Evolutionary conservation across 805 yeast species (phyloP).

Genomic region (Zygosaccharomyces kombuchaensis): DNA sequence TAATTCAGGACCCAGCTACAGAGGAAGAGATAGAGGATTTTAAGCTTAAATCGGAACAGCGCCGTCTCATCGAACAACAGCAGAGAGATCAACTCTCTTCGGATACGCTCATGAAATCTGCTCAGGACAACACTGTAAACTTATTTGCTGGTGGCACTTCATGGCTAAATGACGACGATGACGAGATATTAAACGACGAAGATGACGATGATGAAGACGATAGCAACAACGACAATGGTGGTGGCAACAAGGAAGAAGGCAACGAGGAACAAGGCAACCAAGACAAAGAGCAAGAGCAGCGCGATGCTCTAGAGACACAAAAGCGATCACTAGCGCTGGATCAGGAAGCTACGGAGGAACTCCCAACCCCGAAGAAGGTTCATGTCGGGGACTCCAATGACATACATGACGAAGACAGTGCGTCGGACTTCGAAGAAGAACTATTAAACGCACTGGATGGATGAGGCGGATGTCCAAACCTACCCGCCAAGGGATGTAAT

Average conservation of each 20-base stretch:
- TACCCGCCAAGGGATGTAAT: neutral
- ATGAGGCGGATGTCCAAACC: neutral
- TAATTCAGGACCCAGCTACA: constrained; percentile 45
- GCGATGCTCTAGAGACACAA: neutral
- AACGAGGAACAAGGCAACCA: neutral
- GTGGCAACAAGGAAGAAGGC: constrained; percentile 19
- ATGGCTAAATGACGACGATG: constrained; percentile 34
- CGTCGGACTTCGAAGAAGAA: constrained; percentile 32
- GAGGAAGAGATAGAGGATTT: constrained; percentile 39
- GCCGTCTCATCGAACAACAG: constrained; percentile 10
- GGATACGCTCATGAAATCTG: constrained; percentile 13
- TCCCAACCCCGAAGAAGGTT: constrained; percentile 3
- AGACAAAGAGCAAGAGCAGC: neutral
- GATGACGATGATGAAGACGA: constrained; percentile 29
- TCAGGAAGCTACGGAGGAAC: constrained; percentile 1
- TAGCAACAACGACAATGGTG: constrained; percentile 17
- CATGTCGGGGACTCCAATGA: constrained; percentile 9
- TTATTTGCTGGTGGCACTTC: constrained; percentile 31
- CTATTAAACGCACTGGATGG: constrained; percentile 29
- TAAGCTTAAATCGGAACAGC: constrained; percentile 31
- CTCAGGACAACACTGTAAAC: constrained; percentile 16
- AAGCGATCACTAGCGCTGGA: neutral
- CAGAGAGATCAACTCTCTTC: constrained; percentile 22
- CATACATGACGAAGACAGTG: constrained; percentile 18
- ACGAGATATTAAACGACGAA: constrained; percentile 25